Conservation (phyloP, 306 rosid genomes). For the Astragalus membranaceus region DNA sequence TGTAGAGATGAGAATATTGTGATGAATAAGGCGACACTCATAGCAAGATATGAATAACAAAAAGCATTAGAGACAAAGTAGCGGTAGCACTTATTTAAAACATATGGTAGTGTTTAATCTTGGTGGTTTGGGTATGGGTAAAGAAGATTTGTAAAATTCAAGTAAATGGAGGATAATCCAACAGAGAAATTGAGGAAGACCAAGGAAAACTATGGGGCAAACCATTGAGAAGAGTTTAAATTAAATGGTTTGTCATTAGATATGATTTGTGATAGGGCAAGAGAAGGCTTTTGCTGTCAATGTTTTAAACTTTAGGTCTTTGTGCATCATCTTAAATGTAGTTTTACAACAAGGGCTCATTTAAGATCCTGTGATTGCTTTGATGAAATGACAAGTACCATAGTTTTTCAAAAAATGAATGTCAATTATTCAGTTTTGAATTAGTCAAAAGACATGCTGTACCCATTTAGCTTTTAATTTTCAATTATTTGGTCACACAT, state of each 20-base stretch:
- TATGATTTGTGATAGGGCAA: neutral
- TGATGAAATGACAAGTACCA: too few species aligned
- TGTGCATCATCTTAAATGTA: neutral
- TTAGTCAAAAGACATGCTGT: too few species aligned
- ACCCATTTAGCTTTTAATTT: too few species aligned
- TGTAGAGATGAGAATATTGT: neutral
- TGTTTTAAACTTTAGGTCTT: neutral
- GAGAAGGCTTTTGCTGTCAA: neutral
- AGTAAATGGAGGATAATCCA: neutral
- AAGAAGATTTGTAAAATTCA: neutral
- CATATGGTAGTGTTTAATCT: neutral
- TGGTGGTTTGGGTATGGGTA: neutral
- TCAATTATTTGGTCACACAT: neutral
- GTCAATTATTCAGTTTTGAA: too few species aligned
- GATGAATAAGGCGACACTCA: neutral
- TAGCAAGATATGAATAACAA: neutral
- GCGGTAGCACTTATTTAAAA: neutral
- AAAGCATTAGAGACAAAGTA: neutral
- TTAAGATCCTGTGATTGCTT: neutral
- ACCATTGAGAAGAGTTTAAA: neutral
- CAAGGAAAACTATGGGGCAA: neutral
- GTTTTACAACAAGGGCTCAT: neutral
- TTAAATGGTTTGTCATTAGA: neutral
- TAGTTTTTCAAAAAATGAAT: too few species aligned
- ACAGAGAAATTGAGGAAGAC: neutral